Conservation (phyloP, 2,329 filamentous ascomycete genomes). For the Onygenales sp. region DNA sequence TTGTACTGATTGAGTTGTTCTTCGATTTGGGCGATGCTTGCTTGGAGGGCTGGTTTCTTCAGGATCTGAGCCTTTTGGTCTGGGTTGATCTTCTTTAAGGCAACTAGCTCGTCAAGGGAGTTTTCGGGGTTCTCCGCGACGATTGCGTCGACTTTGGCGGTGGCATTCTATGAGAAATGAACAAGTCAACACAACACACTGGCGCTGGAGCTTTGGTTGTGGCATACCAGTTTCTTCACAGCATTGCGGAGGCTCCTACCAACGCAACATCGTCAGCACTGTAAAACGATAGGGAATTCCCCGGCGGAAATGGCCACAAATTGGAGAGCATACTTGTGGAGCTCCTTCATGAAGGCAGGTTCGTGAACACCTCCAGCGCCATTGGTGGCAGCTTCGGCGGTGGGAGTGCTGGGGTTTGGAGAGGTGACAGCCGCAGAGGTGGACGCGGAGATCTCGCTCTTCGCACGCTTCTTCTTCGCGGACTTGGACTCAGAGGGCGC, state of each 20-base stretch:
- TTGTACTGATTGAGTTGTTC: slow-evolving; percentile 53
- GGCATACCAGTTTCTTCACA: slow-evolving; percentile 82
- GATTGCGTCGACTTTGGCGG: slow-evolving; percentile 51
- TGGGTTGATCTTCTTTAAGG: slow-evolving; percentile 53
- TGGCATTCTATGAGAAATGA: slow-evolving; percentile 37
- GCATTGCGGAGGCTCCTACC: slow-evolving; percentile 78
- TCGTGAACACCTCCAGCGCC: slow-evolving; percentile 54
- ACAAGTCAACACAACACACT: background rate
- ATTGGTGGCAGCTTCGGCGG: slow-evolving; percentile 42
- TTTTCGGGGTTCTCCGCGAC: slow-evolving; percentile 51
- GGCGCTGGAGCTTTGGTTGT: background rate
- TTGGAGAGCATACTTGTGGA: slow-evolving; percentile 66
- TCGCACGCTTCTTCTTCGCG: slow-evolving; percentile 54
- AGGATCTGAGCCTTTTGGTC: slow-evolving; percentile 55
- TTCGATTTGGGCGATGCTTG: slow-evolving; percentile 47
- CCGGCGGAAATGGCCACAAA: background rate
- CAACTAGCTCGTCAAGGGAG: slow-evolving; percentile 54
- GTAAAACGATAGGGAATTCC: slow-evolving; percentile 1
- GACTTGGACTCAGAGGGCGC: slow-evolving; percentile 55
- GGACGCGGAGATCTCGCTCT: slow-evolving; percentile 40
- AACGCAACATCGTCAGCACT: slow-evolving; percentile 8
- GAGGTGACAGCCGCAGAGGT: slow-evolving; percentile 31
- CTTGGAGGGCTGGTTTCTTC: slow-evolving; percentile 54
- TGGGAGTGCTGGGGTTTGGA: slow-evolving; percentile 17
- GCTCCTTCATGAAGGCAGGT: slow-evolving; percentile 72